Conservation (phyloP, 148 eudicot genomes). For the Vaccinium myrtillus region DNA sequence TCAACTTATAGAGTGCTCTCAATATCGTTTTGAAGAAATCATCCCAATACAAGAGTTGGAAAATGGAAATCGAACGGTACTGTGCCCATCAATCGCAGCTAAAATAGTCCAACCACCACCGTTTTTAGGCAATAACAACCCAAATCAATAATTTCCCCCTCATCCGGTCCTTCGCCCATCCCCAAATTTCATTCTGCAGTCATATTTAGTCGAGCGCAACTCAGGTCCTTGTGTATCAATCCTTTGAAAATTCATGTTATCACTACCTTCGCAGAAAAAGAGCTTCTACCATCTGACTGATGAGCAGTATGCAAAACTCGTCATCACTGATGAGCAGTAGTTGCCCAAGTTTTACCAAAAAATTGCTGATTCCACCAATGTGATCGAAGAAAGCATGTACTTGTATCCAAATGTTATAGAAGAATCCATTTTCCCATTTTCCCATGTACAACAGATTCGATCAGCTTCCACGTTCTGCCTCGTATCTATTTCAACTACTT, state of each 20-base stretch:
- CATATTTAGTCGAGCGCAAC: not conserved
- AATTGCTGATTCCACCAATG: not conserved
- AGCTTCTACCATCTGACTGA: not conserved
- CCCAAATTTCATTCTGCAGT: not conserved
- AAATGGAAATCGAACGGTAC: not conserved
- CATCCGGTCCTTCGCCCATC: not conserved
- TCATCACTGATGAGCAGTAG: too few species aligned
- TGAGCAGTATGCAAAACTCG: not conserved
- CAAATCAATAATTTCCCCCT: not conserved
- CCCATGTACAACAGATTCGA: not conserved
- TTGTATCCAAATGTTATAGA: not conserved
- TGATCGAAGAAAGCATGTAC: not conserved
- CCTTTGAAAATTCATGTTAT: not conserved
- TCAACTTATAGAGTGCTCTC: too few species aligned
- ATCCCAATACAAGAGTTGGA: not conserved
- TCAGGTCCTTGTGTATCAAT: not conserved
- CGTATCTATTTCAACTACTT: not conserved
- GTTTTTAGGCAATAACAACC: not conserved
- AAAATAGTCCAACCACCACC: not conserved
- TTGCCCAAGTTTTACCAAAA: not conserved
- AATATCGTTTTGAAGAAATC: too few species aligned
- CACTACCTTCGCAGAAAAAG: not conserved
- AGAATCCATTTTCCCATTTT: not conserved
- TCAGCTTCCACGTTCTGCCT: not conserved
- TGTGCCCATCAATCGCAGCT: not conserved